These are phyloP conservation scores for Silene uniflora DNA, from an alignment of 148 eudicot genomes.

Conservation along the genomic window DNA sequence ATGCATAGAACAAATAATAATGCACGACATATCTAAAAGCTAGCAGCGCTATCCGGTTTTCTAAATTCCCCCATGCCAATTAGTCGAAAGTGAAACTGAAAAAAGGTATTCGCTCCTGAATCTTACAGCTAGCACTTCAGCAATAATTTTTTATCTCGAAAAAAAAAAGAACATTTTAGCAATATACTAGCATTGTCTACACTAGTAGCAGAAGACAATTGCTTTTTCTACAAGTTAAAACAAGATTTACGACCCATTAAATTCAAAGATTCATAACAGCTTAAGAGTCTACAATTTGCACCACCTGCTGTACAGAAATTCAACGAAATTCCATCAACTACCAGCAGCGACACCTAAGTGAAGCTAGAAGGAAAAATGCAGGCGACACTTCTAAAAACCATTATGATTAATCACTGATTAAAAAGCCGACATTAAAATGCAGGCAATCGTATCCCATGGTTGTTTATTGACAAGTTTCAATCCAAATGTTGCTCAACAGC, in stretches of 20 bases:
- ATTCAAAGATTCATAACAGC: not conserved
- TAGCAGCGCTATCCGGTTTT: not conserved
- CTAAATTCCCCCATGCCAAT: not conserved
- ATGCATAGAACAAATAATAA: no score
- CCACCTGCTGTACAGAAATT: not conserved
- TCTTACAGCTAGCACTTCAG: not conserved
- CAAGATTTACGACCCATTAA: not conserved
- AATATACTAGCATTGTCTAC: not conserved
- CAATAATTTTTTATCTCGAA: no score
- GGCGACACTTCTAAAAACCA: no score
- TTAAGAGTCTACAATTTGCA: not conserved
- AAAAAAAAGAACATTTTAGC: no score
- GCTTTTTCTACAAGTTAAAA: not conserved
- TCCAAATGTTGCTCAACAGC: no score
- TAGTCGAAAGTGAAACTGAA: not conserved
- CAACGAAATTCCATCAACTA: not conserved
- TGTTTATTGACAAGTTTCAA: no score
- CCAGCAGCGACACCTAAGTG: not conserved
- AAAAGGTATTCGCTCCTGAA: not conserved
- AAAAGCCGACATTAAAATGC: no score
- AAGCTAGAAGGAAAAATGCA: no score
- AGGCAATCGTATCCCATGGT: no score
- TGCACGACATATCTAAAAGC: no score
- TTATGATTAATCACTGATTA: no score
- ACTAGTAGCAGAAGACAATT: not conserved